Base-by-base conservation (phyloP, 176 grass and related monocot genomes). In the Microstegium vimineum region DNA sequence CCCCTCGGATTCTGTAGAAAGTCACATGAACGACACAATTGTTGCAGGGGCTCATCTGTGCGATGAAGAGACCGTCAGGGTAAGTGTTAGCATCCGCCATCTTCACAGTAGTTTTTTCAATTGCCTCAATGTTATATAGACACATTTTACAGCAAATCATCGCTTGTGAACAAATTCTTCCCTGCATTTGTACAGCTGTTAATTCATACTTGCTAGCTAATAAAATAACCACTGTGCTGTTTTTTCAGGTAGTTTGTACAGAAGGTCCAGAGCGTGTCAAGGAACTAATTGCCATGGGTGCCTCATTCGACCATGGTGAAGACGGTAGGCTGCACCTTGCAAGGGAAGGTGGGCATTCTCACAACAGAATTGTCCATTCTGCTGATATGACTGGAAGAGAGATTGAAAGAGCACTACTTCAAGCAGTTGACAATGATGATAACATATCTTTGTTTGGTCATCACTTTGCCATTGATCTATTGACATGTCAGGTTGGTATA, bases 361-460 rank as follows among this genome's bases (percentile, higher is more conserved):
- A 98, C 82, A 98, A 98, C 65, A 92, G 95, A 83, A 98, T 98
- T 45, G 95, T 98, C 42, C 95, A 98, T 91, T 87, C 90, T 32
- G 90, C 95, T 65, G 92, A 98, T 81, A 94, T 98, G 92, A 98
- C 95, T 42, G 95, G 95, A 57, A 82, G 90, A 77, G 95, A 98
- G 84, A 98, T 98, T 30, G 95, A 94, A 84, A 83, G 95, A 84
- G 90, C 95, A 73, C 83, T 98, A 31, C 87, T 98, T 32, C 89
- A 94, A 76, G 95, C 95, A 63, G 86, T 94, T 86, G 86, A 94
- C 59, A 92, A 94, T 71, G 95, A 93, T 74, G 88, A 94, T 34
- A 94, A 93, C 83, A 90, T 98, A 79, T 80, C 30, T 78, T 77
- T 98, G 64, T 98, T 93, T 54, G 86, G 92, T 10, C 95, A 98